These are phyloP conservation scores for Pleurotus djamor DNA, from an alignment of 768 basidiomycete species.

Conservation along the genomic window DNA sequence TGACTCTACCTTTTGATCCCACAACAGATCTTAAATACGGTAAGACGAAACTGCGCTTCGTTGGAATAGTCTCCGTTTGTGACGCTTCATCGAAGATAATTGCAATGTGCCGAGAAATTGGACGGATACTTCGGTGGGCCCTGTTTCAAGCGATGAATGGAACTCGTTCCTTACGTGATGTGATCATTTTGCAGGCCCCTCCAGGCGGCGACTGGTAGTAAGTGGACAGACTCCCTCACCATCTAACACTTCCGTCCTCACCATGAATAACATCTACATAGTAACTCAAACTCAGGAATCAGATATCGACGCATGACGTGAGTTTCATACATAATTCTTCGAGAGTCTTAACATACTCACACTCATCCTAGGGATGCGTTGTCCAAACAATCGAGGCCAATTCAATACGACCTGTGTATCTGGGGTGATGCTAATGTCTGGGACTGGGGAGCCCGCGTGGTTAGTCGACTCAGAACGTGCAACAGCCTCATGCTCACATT, in stretches of 20 bases:
- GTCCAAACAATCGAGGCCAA: constrained; percentile 37
- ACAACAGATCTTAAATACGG: constrained; percentile 47
- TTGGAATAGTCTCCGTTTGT: neutral
- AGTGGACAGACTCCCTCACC: too few species aligned
- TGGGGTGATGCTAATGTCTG: constrained; percentile 57
- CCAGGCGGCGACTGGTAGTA: constrained; percentile 47
- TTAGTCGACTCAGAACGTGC: constrained; percentile 14
- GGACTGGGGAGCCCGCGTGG: constrained; percentile 57
- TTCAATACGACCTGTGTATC: constrained; percentile 50
- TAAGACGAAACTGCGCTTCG: constrained; percentile 12
- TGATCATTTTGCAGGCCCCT: constrained; percentile 24
- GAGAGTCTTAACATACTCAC: neutral
- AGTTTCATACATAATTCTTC: constrained; percentile 12
- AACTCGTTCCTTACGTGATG: neutral
- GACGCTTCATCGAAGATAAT: constrained; percentile 35
- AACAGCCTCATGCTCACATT: neutral
- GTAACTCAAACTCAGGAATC: constrained; percentile 57
- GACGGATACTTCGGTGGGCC: constrained; percentile 39
- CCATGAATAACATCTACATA: constrained; percentile 11
- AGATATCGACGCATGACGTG: constrained; percentile 57
- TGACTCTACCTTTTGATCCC: neutral
- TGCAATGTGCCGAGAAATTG: constrained; percentile 53
- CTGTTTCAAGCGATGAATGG: too few species aligned
- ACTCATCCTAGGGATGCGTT: constrained; percentile 37
- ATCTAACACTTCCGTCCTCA: too few species aligned